A percentile compares a stretch with the other conserved stretches of the same genome.
Evolutionary conservation across 306 rosid species (phyloP).

Genomic region (Ormosia semicastrata): DNA sequence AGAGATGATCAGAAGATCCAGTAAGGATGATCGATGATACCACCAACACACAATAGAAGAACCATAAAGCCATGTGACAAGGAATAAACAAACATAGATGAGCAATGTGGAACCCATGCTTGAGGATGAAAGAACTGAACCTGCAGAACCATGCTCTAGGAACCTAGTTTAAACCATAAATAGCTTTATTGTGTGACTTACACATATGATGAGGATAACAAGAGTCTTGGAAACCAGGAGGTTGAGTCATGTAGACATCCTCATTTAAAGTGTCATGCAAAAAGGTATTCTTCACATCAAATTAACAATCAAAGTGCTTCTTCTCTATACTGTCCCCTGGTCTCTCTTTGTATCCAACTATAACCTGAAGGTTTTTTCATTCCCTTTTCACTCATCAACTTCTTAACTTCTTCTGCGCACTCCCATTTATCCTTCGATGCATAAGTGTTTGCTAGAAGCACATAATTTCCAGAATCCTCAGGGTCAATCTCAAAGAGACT

Average conservation of each 20-base stretch:
- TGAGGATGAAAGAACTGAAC: no score
- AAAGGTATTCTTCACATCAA: neutral
- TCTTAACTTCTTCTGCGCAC: conserved; percentile 54
- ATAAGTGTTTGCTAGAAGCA: conserved; percentile 66
- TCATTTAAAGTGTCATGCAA: neutral
- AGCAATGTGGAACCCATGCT: no score
- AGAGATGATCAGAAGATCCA: no score
- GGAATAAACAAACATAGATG: no score
- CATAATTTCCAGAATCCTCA: conserved; percentile 51
- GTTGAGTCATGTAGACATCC: neutral
- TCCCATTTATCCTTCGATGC: conserved; percentile 64
- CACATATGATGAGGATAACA: neutral
- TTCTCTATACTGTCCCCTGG: neutral
- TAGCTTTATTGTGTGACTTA: neutral
- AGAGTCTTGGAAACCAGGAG: neutral
- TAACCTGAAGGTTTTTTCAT: conserved; percentile 56
- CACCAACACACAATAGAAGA: no score
- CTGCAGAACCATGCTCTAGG: no score
- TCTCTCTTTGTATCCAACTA: conserved; percentile 50
- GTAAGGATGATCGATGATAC: no score
- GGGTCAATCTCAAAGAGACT: conserved; percentile 63
- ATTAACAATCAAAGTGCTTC: neutral
- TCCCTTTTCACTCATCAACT: conserved; percentile 45
- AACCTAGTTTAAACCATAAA: neutral
- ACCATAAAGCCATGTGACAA: no score